Evolutionary conservation across 495 filamentous ascomycete genomes (phyloP).

Genomic region (Lentithecium fluviatile): DNA sequence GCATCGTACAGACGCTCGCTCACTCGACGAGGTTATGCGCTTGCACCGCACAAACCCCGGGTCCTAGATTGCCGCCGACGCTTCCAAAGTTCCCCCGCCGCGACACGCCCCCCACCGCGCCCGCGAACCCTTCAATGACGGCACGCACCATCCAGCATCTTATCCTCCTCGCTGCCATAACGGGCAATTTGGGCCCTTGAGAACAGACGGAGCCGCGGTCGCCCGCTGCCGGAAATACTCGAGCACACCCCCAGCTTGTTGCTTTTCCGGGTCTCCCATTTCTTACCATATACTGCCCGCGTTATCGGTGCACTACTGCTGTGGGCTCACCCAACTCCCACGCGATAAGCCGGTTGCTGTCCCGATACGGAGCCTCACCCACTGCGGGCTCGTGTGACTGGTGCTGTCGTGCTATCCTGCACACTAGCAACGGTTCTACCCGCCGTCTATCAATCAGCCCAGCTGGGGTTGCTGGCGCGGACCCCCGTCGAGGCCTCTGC

Average conservation of each 20-base stretch:
- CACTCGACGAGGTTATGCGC: constrained; percentile 17
- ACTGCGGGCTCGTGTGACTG: constrained; percentile 36
- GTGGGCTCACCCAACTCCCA: constrained; percentile 28
- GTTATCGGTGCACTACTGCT: neutral
- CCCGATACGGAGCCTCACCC: constrained; percentile 30
- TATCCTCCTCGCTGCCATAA: constrained; percentile 38
- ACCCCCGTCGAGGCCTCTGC: constrained; percentile 10
- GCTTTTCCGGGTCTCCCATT: constrained; percentile 20
- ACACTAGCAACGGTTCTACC: constrained; percentile 35
- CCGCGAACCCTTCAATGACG: constrained; percentile 35
- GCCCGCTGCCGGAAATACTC: too few relatives aligned
- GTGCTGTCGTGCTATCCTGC: constrained; percentile 16
- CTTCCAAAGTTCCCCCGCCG: neutral
- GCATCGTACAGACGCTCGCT: neutral
- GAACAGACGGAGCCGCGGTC: neutral
- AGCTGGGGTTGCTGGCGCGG: constrained; percentile 6
- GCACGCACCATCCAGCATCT: constrained; percentile 35
- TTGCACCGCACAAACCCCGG: constrained; percentile 1
- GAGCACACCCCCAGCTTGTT: constrained; percentile 20
- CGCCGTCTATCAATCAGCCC: constrained; percentile 26
- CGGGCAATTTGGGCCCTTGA: constrained; percentile 35
- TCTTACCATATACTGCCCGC: neutral
- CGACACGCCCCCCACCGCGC: constrained; percentile 3
- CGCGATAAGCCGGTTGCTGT: constrained; percentile 36
- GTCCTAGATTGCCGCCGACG: constrained; percentile 1